These are phyloP conservation scores for Epichloe bromicola DNA, from an alignment of 2,329 filamentous ascomycete species.

Conservation along the genomic window DNA sequence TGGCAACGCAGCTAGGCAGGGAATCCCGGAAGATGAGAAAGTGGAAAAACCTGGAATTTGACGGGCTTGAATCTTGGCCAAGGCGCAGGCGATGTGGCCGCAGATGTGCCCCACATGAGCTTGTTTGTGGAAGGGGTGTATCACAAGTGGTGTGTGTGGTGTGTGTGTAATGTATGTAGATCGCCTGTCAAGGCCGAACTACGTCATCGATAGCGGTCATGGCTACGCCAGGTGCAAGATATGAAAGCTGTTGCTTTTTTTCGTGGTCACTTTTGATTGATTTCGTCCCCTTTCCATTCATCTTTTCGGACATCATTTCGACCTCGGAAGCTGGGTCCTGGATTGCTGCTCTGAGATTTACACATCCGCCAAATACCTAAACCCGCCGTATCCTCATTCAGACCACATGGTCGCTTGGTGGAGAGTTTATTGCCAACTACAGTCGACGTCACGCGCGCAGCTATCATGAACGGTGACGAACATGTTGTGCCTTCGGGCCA, in stretches of 20 bases:
- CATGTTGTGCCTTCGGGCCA: slow-evolving; percentile 36
- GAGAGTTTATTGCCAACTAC: too few relatives aligned
- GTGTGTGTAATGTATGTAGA: too few relatives aligned
- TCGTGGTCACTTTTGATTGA: too few relatives aligned
- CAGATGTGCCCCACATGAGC: slow-evolving; percentile 1
- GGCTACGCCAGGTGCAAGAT: neutral
- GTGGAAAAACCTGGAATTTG: neutral
- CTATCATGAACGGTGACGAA: slow-evolving; percentile 25
- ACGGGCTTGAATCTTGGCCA: neutral
- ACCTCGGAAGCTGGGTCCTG: neutral
- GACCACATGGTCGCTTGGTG: neutral
- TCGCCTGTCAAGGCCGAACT: neutral
- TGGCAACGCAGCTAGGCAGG: neutral
- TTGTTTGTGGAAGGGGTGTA: slow-evolving; percentile 3
- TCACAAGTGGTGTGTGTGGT: too few relatives aligned
- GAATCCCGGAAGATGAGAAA: neutral
- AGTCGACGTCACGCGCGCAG: too few relatives aligned
- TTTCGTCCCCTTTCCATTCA: neutral
- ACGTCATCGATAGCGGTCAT: slow-evolving; percentile 2
- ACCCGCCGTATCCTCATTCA: neutral
- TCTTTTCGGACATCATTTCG: neutral
- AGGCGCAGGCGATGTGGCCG: neutral
- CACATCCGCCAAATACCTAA: neutral
- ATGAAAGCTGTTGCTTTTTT: too few relatives aligned
- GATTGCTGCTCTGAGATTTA: neutral